Evolutionary conservation across 371 early-diverging fungal species (phyloP).

Genomic region (Chytridium lagenaria): DNA sequence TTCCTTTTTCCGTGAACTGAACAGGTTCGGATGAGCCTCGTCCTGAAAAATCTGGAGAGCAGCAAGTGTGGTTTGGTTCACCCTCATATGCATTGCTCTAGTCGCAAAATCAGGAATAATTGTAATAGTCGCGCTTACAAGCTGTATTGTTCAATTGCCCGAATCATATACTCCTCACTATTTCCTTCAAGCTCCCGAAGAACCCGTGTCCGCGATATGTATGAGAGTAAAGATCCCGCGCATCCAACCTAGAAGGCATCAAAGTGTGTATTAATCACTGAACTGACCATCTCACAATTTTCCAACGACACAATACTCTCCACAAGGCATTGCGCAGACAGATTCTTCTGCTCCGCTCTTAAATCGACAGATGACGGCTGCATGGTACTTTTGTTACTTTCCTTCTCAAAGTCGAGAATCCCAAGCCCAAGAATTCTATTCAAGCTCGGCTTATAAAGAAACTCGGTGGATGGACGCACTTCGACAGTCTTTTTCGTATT

Average conservation of each 20-base stretch:
- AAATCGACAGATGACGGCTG: not conserved
- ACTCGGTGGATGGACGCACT: constrained; percentile 60
- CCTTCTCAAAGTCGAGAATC: constrained; percentile 24
- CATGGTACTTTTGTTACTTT: not conserved
- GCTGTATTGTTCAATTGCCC: constrained; percentile 42
- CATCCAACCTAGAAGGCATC: constrained; percentile 76
- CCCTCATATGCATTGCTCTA: constrained; percentile 58
- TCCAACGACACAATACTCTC: constrained; percentile 62
- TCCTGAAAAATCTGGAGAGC: constrained; percentile 72
- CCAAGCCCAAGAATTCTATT: constrained; percentile 51
- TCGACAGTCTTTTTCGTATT: constrained; percentile 39
- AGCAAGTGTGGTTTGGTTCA: constrained; percentile 64
- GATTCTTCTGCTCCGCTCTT: constrained; percentile 31
- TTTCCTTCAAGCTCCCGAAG: constrained; percentile 34
- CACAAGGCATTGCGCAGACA: constrained; percentile 57
- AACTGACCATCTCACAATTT: constrained; percentile 58
- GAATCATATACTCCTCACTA: constrained; percentile 34
- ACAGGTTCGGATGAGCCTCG: constrained; percentile 72
- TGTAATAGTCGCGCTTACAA: too few relatives aligned
- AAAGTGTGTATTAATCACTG: too few relatives aligned
- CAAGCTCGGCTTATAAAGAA: constrained; percentile 58
- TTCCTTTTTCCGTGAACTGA: constrained; percentile 63
- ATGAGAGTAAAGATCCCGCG: constrained; percentile 67
- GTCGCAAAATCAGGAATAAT: too few relatives aligned
- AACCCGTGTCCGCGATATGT: constrained; percentile 50